Evolutionary conservation across 2,329 filamentous ascomycete species (phyloP).

Genomic region (Phoma sp.): DNA sequence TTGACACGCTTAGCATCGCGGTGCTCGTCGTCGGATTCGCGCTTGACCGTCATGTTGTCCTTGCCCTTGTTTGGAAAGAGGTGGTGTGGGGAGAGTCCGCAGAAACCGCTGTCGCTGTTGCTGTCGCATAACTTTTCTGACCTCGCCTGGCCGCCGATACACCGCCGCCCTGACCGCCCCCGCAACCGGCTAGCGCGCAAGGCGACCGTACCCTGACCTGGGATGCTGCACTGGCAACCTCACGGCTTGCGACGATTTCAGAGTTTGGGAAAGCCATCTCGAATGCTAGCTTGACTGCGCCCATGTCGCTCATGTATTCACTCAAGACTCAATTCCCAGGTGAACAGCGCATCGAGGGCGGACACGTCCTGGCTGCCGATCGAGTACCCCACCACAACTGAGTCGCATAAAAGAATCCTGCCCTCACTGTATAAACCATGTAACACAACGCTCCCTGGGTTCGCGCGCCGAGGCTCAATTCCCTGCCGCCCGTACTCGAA

Average conservation of each 20-base stretch:
- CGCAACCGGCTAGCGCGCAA: not conserved
- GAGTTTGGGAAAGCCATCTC: no score
- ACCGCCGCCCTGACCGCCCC: constrained; percentile 2
- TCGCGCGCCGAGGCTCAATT: not conserved
- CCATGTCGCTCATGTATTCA: no score
- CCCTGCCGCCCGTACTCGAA: not conserved
- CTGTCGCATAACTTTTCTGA: constrained; percentile 4
- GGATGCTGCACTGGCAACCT: not conserved
- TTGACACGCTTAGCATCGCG: constrained; percentile 60
- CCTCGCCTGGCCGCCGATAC: not conserved
- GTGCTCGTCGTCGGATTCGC: constrained; percentile 56
- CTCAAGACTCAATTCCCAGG: no score
- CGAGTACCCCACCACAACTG: constrained; percentile 2
- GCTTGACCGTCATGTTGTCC: constrained; percentile 61
- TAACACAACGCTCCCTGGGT: constrained; percentile 1
- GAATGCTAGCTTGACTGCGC: no score
- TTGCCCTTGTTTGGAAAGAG: no score
- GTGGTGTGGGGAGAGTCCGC: no score
- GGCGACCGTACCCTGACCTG: not conserved
- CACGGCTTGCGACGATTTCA: not conserved
- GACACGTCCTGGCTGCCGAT: not conserved
- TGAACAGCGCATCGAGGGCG: no score
- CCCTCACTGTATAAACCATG: not conserved
- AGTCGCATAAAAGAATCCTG: not conserved
- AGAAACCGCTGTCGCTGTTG: not conserved